Base-by-base conservation (phyloP, 208 protist species). In the Borovskyia barvae region DNA sequence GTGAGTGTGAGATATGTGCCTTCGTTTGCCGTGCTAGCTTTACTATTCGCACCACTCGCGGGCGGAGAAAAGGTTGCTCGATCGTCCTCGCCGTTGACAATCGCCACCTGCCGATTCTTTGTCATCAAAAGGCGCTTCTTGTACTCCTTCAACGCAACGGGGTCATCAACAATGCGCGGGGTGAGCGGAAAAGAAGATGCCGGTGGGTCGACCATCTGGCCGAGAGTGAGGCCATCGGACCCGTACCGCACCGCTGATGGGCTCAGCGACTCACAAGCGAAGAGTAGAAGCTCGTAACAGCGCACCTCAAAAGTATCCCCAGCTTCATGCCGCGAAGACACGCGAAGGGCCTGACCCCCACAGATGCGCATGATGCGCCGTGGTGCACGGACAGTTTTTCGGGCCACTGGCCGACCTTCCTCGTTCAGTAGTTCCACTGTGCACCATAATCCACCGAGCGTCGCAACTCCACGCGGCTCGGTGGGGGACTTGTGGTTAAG, bases 341-440 rank as follows among this genome's bases (percentile, higher is more conserved):
- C 32, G 32, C 72, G 65, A 26, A 81, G 48, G 0, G 64, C 69
- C 60, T 82, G 68, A 15, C 86, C 86, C 22, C 87, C 87, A 49
- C 87, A 93, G 39, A 93, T 59, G 29, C 85, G 87, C 81, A 93
- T 67, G 25, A 89, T 74, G 46, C 83, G 82, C n/a, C 67, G 75
- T 39, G 74, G 66, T 22, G 80, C 47, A 15, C 69, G 42, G 19
- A 54, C 52, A 39, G 80, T 66, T 42, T 67, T 66, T 22, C 64
- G 62, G 33, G 40, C 48, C n/a, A 63, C 75, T 5, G 72, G 56
- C 5, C 66, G 70, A 29, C 67, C 80, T 39, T 81, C 65, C 40
- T 79, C 74, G 25, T 78, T 65, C 14, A 93, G 59, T 9, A 66
- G 50, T 48, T 85, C 72, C 12, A 80, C 69, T 5, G 74, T 87